A percentile compares a stretch with the other conserved stretches of the same genome.
phyloP scores from a whole-genome alignment of 305 asterid genomes.

The Fraxinus platypoda region DNA sequence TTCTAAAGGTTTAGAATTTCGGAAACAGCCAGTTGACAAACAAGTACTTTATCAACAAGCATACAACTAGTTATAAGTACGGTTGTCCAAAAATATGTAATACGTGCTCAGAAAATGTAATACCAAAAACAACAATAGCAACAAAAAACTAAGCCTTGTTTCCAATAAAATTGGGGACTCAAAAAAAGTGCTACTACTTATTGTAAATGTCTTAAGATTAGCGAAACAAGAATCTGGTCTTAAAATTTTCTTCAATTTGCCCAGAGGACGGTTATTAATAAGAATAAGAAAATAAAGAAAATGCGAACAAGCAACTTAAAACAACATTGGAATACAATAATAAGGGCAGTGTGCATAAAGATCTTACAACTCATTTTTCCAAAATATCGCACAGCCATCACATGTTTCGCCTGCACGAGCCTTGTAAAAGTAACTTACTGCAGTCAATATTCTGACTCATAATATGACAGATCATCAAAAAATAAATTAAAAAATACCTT shows the following conservation, averaged over 20 bases:
- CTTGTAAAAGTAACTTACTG: constrained; percentile 37
- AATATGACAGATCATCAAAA: constrained; percentile 16
- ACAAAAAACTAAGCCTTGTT: not conserved
- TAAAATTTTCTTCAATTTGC: constrained; percentile 10
- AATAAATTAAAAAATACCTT: constrained; percentile 43
- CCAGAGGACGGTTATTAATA: not conserved
- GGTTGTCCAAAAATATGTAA: not conserved
- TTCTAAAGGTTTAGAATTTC: constrained; percentile 19
- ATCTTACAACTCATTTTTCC: constrained; percentile 68
- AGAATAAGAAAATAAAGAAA: constrained; percentile 4
- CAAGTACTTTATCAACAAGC: not conserved
- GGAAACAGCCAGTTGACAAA: constrained; percentile 14
- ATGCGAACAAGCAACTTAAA: constrained; percentile 9
- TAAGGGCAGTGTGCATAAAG: constrained; percentile 18
- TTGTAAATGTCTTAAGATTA: not conserved
- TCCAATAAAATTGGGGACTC: not conserved
- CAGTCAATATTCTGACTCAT: constrained; percentile 21
- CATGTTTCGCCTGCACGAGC: constrained; percentile 71
- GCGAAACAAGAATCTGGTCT: not conserved
- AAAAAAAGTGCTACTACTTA: not conserved
- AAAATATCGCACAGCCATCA: constrained; percentile 87
- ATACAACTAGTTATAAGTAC: not conserved
- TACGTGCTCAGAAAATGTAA: not conserved
- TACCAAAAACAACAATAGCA: not conserved
- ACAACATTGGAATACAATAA: not conserved